Percentiles rank a stretch among this genome's conserved stretches.
phyloP scores from a whole-genome alignment of 2,329 filamentous ascomycete genomes.

The Arthrobotrys iridis region DNA sequence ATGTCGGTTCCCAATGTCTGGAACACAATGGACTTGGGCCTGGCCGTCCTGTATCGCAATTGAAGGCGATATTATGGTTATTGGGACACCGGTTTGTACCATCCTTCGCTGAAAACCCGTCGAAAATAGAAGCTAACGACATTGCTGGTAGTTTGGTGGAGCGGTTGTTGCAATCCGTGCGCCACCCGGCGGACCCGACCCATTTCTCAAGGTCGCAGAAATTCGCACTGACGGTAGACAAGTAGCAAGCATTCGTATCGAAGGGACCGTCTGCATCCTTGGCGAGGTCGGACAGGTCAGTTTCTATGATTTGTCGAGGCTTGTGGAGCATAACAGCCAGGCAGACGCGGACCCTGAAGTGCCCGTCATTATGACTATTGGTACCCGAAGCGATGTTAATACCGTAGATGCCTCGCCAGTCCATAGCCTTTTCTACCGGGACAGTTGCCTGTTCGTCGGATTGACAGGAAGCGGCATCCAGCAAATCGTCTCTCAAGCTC shows the following conservation, averaged over 20 bases:
- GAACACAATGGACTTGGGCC: not conserved
- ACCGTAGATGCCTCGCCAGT: conserved; percentile 12
- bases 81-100: conserved; percentile 21
- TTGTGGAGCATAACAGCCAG: not conserved
- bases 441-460: conserved; percentile 32
- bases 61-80: conserved; percentile 42
- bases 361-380: conserved; percentile 34
- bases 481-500: conserved; percentile 24
- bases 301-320: conserved; percentile 39
- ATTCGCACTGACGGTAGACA: conserved; percentile 11
- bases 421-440: conserved; percentile 32
- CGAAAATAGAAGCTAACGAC: not conserved
- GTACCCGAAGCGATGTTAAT: conserved; percentile 22
- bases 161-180: conserved; percentile 19
- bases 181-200: not conserved
- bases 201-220: conserved; percentile 34
- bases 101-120: not conserved
- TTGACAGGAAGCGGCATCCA: conserved; percentile 33
- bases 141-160: conserved; percentile 12
- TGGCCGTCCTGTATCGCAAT: conserved; percentile 28
- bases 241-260: conserved; percentile 28
- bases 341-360: not conserved
- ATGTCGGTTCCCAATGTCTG: conserved; percentile 7
- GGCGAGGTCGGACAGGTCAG: conserved; percentile 39
- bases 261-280: conserved; percentile 39